A percentile compares a stretch with the other conserved stretches of the same genome.
phyloP scores from a whole-genome alignment of 345 rosid species.

The Populus simonii region DNA sequence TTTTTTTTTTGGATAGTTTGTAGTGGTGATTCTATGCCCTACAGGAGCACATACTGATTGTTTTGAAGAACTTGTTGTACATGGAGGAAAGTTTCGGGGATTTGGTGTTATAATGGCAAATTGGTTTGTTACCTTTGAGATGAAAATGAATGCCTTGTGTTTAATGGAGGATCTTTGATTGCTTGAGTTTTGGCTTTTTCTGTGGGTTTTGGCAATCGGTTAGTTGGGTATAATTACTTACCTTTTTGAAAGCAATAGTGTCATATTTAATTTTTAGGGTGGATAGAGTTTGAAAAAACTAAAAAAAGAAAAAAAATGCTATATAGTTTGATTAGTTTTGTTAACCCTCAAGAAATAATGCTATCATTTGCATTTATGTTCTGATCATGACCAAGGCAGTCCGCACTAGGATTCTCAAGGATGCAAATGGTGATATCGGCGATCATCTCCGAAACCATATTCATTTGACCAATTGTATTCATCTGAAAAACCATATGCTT shows the following conservation, averaged over 20 bases:
- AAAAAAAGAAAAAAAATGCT: conserved; percentile 35
- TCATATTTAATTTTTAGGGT: conserved; percentile 11
- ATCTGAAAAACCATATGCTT: conserved; percentile 98
- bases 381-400: conserved; percentile 80
- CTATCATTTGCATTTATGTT: conserved; percentile 18
- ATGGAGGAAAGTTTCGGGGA: conserved; percentile 11
- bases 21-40: conserved; percentile 11
- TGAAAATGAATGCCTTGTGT: conserved; percentile 8
- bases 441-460: conserved; percentile 96
- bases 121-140: conserved; percentile 1
- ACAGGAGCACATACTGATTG: conserved; percentile 10
- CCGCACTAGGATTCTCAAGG: conserved; percentile 71
- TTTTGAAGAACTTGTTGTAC: conserved; percentile 14
- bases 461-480: conserved; percentile 93
- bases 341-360: conserved; percentile 13
- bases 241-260: conserved; percentile 16
- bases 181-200: conserved; percentile 29
- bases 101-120: conserved; percentile 11
- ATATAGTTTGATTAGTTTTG: conserved; percentile 36
- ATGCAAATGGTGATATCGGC: conserved; percentile 78
- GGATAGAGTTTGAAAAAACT: not conserved
- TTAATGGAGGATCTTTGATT: conserved; percentile 17
- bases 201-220: conserved; percentile 5
- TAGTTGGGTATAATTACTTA: conserved; percentile 3
- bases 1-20: not conserved